Conservation (phyloP, 129 eudicot genomes). For the Pittosporum tobira region DNA sequence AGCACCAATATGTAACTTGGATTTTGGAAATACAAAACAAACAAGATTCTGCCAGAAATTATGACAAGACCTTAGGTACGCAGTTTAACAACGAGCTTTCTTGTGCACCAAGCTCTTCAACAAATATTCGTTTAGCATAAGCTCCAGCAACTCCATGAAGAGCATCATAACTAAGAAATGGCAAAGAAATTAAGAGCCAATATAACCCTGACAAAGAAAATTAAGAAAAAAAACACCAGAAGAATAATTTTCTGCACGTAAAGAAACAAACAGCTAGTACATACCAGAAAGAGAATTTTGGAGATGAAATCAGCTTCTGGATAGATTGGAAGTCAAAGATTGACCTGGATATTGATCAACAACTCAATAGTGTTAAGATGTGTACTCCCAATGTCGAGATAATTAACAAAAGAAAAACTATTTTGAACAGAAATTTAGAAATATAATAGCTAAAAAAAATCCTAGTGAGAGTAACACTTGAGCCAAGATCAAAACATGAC, state of each 20-base stretch:
- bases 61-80: constrained; percentile 61
- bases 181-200: not conserved
- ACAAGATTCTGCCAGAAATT: not conserved
- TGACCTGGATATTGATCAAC: constrained; percentile 38
- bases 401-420: not conserved
- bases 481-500: not conserved
- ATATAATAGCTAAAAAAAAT: too few species aligned
- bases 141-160: constrained; percentile 96
- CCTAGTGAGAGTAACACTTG: not conserved
- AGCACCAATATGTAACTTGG: not conserved
- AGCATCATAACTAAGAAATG: constrained; percentile 62
- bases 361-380: constrained; percentile 7
- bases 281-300: constrained; percentile 81
- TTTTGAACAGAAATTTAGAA: not conserved
- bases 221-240: constrained; percentile 2
- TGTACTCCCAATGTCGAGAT: not conserved
- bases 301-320: constrained; percentile 70
- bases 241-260: not conserved
- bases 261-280: constrained; percentile 2
- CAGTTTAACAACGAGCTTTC: constrained; percentile 83
- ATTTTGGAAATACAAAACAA: not conserved
- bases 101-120: constrained; percentile 90
- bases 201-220: not conserved
- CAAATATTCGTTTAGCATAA: constrained; percentile 85
- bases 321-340: constrained; percentile 80